Evolutionary conservation across 1,139 yeast genomes (phyloP).

Genomic region (Taphrina betulina): DNA sequence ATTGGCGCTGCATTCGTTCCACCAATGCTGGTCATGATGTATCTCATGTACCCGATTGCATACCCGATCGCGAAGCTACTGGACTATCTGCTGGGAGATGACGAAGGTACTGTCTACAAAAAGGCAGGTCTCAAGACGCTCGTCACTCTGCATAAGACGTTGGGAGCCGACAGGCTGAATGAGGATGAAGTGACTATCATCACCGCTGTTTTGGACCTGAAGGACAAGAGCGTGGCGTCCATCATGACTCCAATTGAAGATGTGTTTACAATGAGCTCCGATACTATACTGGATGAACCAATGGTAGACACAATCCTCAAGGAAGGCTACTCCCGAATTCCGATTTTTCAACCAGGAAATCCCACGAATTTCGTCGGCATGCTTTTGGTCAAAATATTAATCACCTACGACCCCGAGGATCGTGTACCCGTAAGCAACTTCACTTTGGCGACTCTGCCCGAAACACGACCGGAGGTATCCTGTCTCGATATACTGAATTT

Average conservation of each 20-base stretch:
- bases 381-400: slow-evolving; percentile 86
- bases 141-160: slow-evolving; percentile 86
- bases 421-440: slow-evolving; percentile 87
- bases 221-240: slow-evolving; percentile 79
- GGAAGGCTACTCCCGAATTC: slow-evolving; percentile 93
- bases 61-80: slow-evolving; percentile 82
- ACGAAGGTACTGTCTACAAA: slow-evolving; percentile 92
- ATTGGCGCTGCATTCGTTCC: slow-evolving; percentile 91
- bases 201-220: slow-evolving; percentile 87
- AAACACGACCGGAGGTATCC: slow-evolving; percentile 86
- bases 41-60: slow-evolving; percentile 85
- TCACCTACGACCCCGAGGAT: slow-evolving; percentile 96
- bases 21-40: slow-evolving; percentile 81
- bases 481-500: slow-evolving; percentile 90
- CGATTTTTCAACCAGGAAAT: slow-evolving; percentile 88
- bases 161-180: slow-evolving; percentile 92
- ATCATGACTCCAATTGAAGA: slow-evolving; percentile 95
- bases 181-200: slow-evolving; percentile 96
- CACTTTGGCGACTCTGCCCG: slow-evolving; percentile 94
- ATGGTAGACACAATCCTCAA: slow-evolving; percentile 88
- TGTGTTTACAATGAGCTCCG: slow-evolving; percentile 86
- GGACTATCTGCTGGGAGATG: slow-evolving; percentile 85
- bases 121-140: slow-evolving; percentile 89
- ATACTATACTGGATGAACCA: slow-evolving; percentile 74
- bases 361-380: slow-evolving; percentile 91